phyloP scores from a whole-genome alignment of 225 moss, liverwort and hornwort genomes.

The Polytrichum formosum region DNA sequence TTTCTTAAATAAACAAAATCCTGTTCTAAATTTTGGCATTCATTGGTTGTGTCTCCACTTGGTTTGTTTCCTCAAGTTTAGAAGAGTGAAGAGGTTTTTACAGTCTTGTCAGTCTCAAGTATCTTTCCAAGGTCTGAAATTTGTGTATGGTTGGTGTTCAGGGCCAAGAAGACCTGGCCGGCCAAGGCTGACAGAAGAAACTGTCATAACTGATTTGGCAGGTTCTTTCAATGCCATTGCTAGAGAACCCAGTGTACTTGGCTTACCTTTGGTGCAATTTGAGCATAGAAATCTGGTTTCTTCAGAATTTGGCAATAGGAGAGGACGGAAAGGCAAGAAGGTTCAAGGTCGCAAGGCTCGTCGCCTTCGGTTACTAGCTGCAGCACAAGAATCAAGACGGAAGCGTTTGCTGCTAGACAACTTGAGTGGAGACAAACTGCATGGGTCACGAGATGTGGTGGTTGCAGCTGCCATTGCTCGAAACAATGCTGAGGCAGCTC shows the following conservation, averaged over 20 bases:
- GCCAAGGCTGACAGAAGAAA: slow-evolving; percentile 57
- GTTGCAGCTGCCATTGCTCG: slow-evolving; percentile 60
- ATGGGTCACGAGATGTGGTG: slow-evolving; percentile 35
- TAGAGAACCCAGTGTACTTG: slow-evolving; percentile 19
- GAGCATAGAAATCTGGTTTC: slow-evolving; percentile 12
- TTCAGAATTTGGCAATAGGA: slow-evolving; percentile 30
- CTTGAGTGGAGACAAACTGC: slow-evolving; percentile 32
- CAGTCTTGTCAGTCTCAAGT: no score
- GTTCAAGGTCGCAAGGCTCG: slow-evolving; percentile 75
- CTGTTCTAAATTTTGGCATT: no score
- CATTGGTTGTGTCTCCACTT: no score
- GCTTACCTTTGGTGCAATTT: slow-evolving; percentile 14
- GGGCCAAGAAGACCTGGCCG: slow-evolving; percentile 67
- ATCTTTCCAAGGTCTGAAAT: no score
- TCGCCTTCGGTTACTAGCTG: slow-evolving; percentile 71
- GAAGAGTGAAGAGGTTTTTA: no score
- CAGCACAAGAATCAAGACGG: slow-evolving; percentile 85
- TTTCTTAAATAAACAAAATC: no score
- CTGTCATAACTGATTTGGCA: slow-evolving; percentile 58
- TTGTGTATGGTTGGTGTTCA: slow-evolving; percentile 13
- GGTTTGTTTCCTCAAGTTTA: no score
- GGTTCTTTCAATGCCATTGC: slow-evolving; percentile 69
- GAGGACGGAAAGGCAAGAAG: slow-evolving; percentile 53
- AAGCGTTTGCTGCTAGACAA: slow-evolving; percentile 54
- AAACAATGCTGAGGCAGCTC: slow-evolving; percentile 54